Percentiles rank a stretch among this genome's conserved stretches.
Conservation (phyloP, 257 asterid species). For the Scutellaria galericulata region DNA sequence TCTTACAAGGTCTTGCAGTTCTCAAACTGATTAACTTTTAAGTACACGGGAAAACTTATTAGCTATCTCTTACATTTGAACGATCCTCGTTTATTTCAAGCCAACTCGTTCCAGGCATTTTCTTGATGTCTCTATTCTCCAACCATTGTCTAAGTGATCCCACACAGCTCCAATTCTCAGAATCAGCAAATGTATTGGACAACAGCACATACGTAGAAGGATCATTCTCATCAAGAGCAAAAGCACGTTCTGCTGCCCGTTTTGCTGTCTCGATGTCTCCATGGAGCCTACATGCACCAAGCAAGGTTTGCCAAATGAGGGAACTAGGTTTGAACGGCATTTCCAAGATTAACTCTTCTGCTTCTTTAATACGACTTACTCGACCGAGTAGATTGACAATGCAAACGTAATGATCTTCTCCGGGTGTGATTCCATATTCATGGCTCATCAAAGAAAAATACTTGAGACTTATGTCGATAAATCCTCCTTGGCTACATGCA, state of each 20-base stretch:
- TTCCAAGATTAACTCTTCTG: conserved; percentile 52
- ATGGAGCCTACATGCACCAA: conserved; percentile 65
- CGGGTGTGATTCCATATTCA: conserved; percentile 55
- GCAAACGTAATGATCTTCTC: conserved; percentile 76
- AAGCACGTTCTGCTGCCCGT: conserved; percentile 61
- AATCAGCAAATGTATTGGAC: conserved; percentile 69
- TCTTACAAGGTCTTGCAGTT: neutral
- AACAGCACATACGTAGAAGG: conserved; percentile 63
- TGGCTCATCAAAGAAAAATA: conserved; percentile 58
- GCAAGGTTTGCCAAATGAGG: conserved; percentile 74
- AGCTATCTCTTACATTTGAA: neutral
- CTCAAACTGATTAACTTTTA: neutral
- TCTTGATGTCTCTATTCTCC: conserved; percentile 62
- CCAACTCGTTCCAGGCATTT: conserved; percentile 83
- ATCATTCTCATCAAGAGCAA: conserved; percentile 52
- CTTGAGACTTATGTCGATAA: conserved; percentile 47
- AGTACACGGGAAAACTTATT: neutral
- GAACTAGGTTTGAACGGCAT: conserved; percentile 55
- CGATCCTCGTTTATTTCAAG: conserved; percentile 41
- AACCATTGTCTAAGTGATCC: conserved; percentile 53
- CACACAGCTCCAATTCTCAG: conserved; percentile 57
- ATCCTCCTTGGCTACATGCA: conserved; percentile 80
- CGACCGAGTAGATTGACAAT: conserved; percentile 72
- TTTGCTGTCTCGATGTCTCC: conserved; percentile 68
- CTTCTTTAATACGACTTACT: conserved; percentile 61